Base-by-base conservation (phyloP, 805 yeast genomes). In the Candida vaughaniae region DNA sequence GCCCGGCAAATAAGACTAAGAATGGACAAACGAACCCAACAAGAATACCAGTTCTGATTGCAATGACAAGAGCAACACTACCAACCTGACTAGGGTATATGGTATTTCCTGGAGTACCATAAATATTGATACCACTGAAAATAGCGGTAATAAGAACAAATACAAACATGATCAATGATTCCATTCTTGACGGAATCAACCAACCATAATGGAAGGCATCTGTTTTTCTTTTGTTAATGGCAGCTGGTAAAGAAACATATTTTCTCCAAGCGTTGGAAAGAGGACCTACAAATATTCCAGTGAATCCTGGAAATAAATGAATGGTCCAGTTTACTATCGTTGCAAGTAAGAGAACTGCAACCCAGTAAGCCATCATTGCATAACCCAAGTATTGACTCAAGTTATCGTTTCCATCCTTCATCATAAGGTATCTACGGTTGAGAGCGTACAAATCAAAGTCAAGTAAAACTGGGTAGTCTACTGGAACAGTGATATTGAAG, bases 1-100 rank as follows among this genome's bases (percentile, higher is more conserved):
- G 65, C 15, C 82, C 82, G 4, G 87, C 89, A 57, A 85, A 80
- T 34, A 82, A 55, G 40, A 76, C 73, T 10, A 79, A 55, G 6
- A 76, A 58, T 1, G 91, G 90, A 39, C 78, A 65, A 23, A 77
- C 38, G 33, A 74, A 75, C 17, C 75, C 60, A 2, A 75, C 59
- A 52, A 76, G 58, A 14, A 77, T 43, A 30, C 78, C 84, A 3
- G 76, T 58, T 55, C 86, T 66, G 48, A 74, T 75, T 23, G 73
- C 77, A 8, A 79, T 55, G 37, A 56, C 51, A 47, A 71, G 56
- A n/a, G 61, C 56, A 16, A 61, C 52, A 15, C 45, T 16, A 19
- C 45, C 51, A 1, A 55, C 23, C 10, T 14, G 29, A 16, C 40
- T 34, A 3, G 41, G 44, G 26, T 33, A 35, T 3, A 33, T 10